Percentiles rank a stretch among this genome's conserved stretches.
Conservation (phyloP, 768 basidiomycete genomes). For the Tephrocybe sp. region DNA sequence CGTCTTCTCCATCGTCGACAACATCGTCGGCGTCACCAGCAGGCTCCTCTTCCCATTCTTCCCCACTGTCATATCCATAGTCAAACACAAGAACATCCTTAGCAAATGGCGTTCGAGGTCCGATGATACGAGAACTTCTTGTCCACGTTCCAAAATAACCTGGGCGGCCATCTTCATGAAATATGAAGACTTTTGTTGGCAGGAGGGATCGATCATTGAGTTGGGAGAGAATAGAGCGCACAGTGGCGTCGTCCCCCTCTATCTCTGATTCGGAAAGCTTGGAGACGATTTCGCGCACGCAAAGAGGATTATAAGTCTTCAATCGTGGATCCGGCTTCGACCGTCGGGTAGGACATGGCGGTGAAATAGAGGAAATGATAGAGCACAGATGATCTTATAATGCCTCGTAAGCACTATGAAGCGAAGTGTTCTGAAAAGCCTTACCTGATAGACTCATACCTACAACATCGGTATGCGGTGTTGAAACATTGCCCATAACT, state of each 20-base stretch:
- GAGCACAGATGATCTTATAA: conserved; percentile 37
- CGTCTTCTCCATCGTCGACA: conserved; percentile 67
- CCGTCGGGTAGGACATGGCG: conserved; percentile 21
- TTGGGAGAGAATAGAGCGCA: conserved; percentile 60
- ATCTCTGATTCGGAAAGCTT: conserved; percentile 79
- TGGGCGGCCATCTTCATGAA: conserved; percentile 81
- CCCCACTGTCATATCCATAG: conserved; percentile 92
- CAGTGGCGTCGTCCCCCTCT: conserved; percentile 65
- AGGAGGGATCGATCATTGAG: conserved; percentile 62
- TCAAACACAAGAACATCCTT: conserved; percentile 78
- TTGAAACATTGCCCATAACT: conserved; percentile 23
- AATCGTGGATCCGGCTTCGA: conserved; percentile 23
- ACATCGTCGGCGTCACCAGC: conserved; percentile 79
- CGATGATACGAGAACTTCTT: conserved; percentile 71
- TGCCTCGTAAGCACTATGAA: conserved; percentile 4
- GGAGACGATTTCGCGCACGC: conserved; percentile 49
- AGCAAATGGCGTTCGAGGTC: conserved; percentile 81
- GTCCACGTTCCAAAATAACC: conserved; percentile 97
- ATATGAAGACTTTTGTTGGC: conserved; percentile 82
- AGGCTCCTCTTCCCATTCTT: conserved; percentile 93
- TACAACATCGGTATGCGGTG: conserved; percentile 24
- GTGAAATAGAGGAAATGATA: conserved; percentile 35
- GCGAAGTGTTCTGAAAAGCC: neutral
- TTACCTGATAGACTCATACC: conserved; percentile 43
- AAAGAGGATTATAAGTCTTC: conserved; percentile 36